phyloP scores from a whole-genome alignment of 2,329 filamentous ascomycete genomes.

The Tolypocladium tundrense region DNA sequence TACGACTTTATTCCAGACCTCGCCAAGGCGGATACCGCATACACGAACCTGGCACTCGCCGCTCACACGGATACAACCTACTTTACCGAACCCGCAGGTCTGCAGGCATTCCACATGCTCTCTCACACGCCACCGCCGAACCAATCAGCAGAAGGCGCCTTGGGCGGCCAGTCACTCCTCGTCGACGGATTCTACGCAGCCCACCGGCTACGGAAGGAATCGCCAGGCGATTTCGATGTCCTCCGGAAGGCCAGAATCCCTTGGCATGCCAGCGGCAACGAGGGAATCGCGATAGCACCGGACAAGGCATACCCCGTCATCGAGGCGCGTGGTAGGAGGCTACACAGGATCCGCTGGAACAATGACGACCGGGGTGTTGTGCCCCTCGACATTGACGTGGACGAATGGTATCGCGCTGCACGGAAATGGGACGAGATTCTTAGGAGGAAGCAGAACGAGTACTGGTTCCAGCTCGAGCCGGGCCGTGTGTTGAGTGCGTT shows the following conservation, averaged over 20 bases:
- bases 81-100: constrained; percentile 81
- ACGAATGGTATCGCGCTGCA: constrained; percentile 71
- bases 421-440: constrained; percentile 63
- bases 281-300: constrained; percentile 71
- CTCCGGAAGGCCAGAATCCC: constrained; percentile 51
- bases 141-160: constrained; percentile 17
- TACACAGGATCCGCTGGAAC: constrained; percentile 76
- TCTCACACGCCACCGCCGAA: constrained; percentile 46
- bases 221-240: constrained; percentile 43
- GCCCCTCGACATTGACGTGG: constrained; percentile 39
- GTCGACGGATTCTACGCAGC: constrained; percentile 81
- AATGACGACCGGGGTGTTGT: constrained; percentile 75
- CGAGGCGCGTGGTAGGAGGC: constrained; percentile 35
- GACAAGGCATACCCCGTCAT: constrained; percentile 62
- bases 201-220: constrained; percentile 40
- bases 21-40: constrained; percentile 80
- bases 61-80: constrained; percentile 95
- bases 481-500: constrained; percentile 64
- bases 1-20: constrained; percentile 84
- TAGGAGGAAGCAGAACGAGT: constrained; percentile 53
- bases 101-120: constrained; percentile 88
- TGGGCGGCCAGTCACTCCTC: constrained; percentile 69
- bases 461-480: constrained; percentile 71
- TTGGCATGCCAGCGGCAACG: constrained; percentile 83
- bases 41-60: constrained; percentile 72